A percentile compares a stretch with the other conserved stretches of the same genome.
These are phyloP conservation scores for Knufia fluminis DNA, from an alignment of 2,329 filamentous ascomycete species.

Conservation along the genomic window DNA sequence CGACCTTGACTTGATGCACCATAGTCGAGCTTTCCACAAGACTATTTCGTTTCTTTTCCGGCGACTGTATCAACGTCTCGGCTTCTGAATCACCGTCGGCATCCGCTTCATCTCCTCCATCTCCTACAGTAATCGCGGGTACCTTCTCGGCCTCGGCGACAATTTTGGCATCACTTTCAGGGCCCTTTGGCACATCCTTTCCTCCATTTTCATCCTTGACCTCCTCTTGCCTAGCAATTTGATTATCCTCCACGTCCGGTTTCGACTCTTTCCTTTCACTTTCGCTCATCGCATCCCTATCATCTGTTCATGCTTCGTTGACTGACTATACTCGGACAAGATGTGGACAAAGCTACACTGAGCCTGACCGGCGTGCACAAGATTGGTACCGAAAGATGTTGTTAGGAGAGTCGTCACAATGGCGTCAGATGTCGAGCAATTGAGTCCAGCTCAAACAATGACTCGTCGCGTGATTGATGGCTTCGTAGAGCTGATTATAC, in stretches of 20 bases:
- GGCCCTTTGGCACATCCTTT: not conserved
- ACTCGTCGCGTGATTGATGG: not conserved
- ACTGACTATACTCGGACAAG: not conserved
- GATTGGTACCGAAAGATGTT: not conserved
- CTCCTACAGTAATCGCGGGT: not conserved
- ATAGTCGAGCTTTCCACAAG: conserved; percentile 14
- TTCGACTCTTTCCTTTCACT: conserved; percentile 6
- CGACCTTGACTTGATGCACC: conserved; percentile 5
- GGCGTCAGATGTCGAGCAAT: not conserved
- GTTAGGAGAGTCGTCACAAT: conserved; percentile 1
- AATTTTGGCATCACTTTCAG: not conserved
- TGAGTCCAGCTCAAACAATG: conserved; percentile 8
- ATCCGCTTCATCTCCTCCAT: conserved; percentile 6
- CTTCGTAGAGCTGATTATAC: not conserved
- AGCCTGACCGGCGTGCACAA: not conserved
- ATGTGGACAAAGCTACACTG: not conserved
- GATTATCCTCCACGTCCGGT: conserved; percentile 7
- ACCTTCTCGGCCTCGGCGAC: not conserved
- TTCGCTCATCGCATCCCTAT: conserved; percentile 8
- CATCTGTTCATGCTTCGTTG: conserved; percentile 2
- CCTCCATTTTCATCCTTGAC: not conserved
- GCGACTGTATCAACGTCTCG: conserved; percentile 42
- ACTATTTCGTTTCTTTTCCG: conserved; percentile 37
- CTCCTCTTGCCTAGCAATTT: not conserved
- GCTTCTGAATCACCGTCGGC: conserved; percentile 39